These are phyloP conservation scores for Candolleomyces efflorescens DNA, from an alignment of 768 basidiomycete species.

Conservation along the genomic window DNA sequence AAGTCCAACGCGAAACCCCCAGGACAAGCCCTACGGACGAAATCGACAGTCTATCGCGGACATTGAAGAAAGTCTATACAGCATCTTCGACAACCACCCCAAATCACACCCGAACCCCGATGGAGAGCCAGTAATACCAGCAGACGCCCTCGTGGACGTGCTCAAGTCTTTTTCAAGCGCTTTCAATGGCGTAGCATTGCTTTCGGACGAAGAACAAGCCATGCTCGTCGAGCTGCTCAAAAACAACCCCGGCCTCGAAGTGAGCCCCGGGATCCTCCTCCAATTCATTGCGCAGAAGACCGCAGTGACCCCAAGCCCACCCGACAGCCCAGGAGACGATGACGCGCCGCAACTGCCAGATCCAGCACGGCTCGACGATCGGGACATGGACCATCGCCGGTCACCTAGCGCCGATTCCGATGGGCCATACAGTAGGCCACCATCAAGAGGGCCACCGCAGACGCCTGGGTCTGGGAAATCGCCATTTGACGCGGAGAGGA, in stretches of 20 bases:
- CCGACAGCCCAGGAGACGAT: slow-evolving; percentile 33
- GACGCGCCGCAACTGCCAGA: slow-evolving; percentile 15
- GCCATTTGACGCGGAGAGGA: slow-evolving; percentile 62
- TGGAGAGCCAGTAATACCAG: slow-evolving; percentile 65
- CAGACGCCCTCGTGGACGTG: slow-evolving; percentile 65
- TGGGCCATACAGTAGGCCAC: slow-evolving; percentile 49
- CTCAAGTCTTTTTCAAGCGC: slow-evolving; percentile 58
- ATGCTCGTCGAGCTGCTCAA: slow-evolving; percentile 56
- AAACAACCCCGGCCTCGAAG: slow-evolving; percentile 58
- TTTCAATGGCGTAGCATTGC: slow-evolving; percentile 58
- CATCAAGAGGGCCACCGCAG: slow-evolving; percentile 48
- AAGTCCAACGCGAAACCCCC: too few relatives aligned
- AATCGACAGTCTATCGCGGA: slow-evolving; percentile 59
- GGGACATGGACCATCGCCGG: slow-evolving; percentile 28
- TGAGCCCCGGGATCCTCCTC: slow-evolving; percentile 64
- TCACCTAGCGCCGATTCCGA: slow-evolving; percentile 56
- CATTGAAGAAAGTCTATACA: slow-evolving; percentile 64
- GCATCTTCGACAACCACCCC: slow-evolving; percentile 65
- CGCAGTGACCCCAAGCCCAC: slow-evolving; percentile 36
- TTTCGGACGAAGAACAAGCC: slow-evolving; percentile 58
- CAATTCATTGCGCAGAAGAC: slow-evolving; percentile 62
- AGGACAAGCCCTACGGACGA: slow-evolving; percentile 18
- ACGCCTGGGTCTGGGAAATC: slow-evolving; percentile 50
- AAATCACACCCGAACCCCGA: slow-evolving; percentile 52
- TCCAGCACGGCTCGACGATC: slow-evolving; percentile 31